phyloP scores from a whole-genome alignment of 257 asterid genomes.

The Solanum appendiculatum region DNA sequence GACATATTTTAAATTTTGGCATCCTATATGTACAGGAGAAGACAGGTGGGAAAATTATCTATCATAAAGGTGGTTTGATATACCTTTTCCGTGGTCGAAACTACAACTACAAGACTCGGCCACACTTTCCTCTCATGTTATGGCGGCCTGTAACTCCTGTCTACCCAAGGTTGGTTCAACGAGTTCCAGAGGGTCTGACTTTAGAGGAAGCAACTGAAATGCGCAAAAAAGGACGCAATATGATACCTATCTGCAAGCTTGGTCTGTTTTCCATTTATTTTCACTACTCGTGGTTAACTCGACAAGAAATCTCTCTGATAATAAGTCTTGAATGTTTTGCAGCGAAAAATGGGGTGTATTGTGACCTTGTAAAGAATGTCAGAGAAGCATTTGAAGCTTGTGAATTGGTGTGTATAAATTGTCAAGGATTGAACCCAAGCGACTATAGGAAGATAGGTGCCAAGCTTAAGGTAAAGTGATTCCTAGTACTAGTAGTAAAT shows the following conservation, averaged over 20 bases:
- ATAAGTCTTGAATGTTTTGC: slow-evolving; percentile 24
- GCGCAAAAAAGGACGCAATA: slow-evolving; percentile 71
- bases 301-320: slow-evolving; percentile 2
- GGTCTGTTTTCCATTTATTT: slow-evolving; percentile 28
- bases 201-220: slow-evolving; percentile 67
- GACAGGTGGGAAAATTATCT: slow-evolving; percentile 83
- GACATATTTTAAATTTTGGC: not conserved
- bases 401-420: slow-evolving; percentile 72
- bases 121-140: slow-evolving; percentile 80
- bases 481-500: not conserved
- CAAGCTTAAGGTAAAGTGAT: slow-evolving; percentile 60
- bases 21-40: slow-evolving; percentile 40
- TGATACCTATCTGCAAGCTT: slow-evolving; percentile 77
- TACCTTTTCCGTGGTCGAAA: slow-evolving; percentile 91
- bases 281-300: not conserved
- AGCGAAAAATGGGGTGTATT: slow-evolving; percentile 84
- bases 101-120: slow-evolving; percentile 66
- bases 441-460: slow-evolving; percentile 89
- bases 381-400: slow-evolving; percentile 93
- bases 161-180: slow-evolving; percentile 68
- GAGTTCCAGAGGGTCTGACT: slow-evolving; percentile 75
- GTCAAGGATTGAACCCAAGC: slow-evolving; percentile 80
- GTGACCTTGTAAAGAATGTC: slow-evolving; percentile 60
- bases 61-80: slow-evolving; percentile 58
- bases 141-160: slow-evolving; percentile 90